phyloP scores from a whole-genome alignment of 345 rosid species.

The Camelina laxa region DNA sequence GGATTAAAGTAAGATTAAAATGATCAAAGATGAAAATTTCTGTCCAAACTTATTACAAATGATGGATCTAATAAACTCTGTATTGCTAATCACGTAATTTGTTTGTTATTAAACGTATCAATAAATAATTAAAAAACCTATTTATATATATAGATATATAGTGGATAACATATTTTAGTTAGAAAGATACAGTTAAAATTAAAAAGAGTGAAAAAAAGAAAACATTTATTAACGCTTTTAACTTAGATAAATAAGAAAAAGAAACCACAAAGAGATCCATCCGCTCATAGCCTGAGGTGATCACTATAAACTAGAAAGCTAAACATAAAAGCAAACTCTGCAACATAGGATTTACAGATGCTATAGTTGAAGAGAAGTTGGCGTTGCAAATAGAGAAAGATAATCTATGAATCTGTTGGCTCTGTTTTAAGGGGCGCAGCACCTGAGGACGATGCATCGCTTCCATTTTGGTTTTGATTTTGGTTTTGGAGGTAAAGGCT shows the following conservation, averaged over 20 bases:
- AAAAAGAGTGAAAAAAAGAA: constrained; percentile 4
- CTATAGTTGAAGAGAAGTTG: constrained; percentile 11
- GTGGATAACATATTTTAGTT: background rate
- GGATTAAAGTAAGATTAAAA: background rate
- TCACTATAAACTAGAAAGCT: constrained; percentile 43
- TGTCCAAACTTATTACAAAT: background rate
- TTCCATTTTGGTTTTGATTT: constrained; percentile 35
- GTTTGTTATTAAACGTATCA: background rate
- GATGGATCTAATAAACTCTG: background rate
- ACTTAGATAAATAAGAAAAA: background rate
- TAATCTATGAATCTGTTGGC: constrained; percentile 37
- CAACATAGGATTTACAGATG: constrained; percentile 34
- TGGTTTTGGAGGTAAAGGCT: constrained; percentile 75
- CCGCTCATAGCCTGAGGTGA: constrained; percentile 37
- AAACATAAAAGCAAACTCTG: constrained; percentile 34
- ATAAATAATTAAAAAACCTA: background rate
- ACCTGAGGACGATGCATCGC: constrained; percentile 39
- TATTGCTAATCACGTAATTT: background rate
- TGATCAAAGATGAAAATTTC: too few species aligned
- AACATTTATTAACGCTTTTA: constrained; percentile 8
- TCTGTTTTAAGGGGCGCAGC: constrained; percentile 42
- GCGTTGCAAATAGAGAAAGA: background rate
- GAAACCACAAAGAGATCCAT: constrained; percentile 19
- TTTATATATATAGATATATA: too few species aligned
- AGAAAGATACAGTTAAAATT: too few species aligned